These are phyloP conservation scores for Suillus fuscotomentosus DNA, from an alignment of 768 basidiomycete genomes.

Conservation along the genomic window DNA sequence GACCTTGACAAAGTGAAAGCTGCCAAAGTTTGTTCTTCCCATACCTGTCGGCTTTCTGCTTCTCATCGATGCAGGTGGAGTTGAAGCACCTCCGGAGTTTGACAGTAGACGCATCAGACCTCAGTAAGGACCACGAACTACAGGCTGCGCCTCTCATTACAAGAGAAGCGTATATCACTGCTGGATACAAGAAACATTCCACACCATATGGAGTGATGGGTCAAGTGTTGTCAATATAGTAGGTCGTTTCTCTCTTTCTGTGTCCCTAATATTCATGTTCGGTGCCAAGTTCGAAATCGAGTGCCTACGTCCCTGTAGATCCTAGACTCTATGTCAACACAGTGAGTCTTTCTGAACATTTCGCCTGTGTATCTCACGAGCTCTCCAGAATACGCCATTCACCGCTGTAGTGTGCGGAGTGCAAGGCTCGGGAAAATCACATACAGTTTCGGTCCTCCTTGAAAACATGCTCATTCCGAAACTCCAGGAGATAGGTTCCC, in stretches of 20 bases:
- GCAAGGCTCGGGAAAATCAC: constrained; percentile 65
- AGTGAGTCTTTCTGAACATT: constrained; percentile 27
- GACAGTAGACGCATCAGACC: background rate
- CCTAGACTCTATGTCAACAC: constrained; percentile 59
- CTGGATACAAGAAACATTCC: constrained; percentile 18
- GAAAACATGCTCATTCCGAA: constrained; percentile 58
- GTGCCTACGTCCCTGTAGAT: constrained; percentile 33
- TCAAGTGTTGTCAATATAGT: constrained; percentile 38
- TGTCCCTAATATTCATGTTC: background rate
- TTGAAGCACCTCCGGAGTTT: constrained; percentile 1
- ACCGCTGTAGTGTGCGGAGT: constrained; percentile 68
- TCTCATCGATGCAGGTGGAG: constrained; percentile 3
- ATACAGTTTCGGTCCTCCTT: constrained; percentile 57
- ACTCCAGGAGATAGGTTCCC: constrained; percentile 42
- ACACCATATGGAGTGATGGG: constrained; percentile 59
- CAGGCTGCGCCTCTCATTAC: constrained; percentile 43
- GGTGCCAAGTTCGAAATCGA: constrained; percentile 27
- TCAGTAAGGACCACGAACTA: constrained; percentile 4
- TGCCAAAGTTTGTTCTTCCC: background rate
- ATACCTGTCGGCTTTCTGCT: background rate
- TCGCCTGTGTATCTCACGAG: background rate
- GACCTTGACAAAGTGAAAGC: background rate
- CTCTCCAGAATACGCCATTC: constrained; percentile 57
- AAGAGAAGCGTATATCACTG: constrained; percentile 34
- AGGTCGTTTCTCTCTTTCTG: constrained; percentile 8